Evolutionary conservation across 495 filamentous ascomycete species (phyloP).

Genomic region (Margaritispora aquatica): DNA sequence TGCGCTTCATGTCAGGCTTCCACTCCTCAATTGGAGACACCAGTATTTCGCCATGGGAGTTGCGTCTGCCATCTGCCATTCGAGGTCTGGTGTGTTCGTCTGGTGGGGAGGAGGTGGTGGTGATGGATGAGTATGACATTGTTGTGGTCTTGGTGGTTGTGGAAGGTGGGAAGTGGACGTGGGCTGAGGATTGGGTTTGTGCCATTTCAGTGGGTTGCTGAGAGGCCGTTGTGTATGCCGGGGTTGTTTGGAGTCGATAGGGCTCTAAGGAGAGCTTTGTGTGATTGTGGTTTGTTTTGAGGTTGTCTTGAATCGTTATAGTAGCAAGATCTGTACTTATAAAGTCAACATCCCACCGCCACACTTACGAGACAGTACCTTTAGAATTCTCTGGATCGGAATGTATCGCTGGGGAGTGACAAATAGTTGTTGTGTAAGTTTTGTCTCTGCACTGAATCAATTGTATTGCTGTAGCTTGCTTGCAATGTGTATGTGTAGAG

Average conservation of each 20-base stretch:
- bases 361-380: no score
- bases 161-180: neutral
- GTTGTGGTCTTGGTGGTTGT: slow-evolving; percentile 2
- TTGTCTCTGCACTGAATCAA: no score
- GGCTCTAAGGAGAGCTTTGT: no score
- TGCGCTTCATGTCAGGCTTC: slow-evolving; percentile 36
- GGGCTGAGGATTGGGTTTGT: neutral
- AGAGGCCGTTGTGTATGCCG: neutral
- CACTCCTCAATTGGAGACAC: slow-evolving; percentile 28
- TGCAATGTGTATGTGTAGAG: no score
- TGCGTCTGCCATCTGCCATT: slow-evolving; percentile 16
- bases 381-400: no score
- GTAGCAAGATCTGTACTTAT: no score
- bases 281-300: no score
- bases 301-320: no score
- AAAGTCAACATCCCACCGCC: no score
- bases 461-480: no score
- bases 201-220: neutral
- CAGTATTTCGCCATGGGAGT: slow-evolving; percentile 14
- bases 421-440: no score
- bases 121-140: neutral
- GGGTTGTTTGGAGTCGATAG: neutral
- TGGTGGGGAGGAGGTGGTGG: neutral
- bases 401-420: no score
- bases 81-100: neutral